Evolutionary conservation across 2,329 filamentous ascomycete species (phyloP).

Genomic region (Dothistroma pini): DNA sequence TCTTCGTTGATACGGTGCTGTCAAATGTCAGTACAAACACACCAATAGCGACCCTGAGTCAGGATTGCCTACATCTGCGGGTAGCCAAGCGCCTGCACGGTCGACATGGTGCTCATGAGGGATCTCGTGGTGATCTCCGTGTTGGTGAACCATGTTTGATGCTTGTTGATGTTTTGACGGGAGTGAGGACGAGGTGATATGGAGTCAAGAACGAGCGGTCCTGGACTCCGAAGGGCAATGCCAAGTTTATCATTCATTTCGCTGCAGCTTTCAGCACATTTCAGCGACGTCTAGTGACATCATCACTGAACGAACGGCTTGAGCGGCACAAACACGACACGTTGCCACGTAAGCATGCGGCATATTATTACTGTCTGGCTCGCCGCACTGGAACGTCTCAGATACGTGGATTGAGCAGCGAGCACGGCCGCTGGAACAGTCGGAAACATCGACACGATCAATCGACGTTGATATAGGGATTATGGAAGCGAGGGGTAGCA

Average conservation of each 20-base stretch:
- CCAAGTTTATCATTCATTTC: not conserved
- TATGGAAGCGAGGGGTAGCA: too few species aligned
- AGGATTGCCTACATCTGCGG: constrained; percentile 30
- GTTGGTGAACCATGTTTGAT: constrained; percentile 28
- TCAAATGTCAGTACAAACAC: constrained; percentile 20
- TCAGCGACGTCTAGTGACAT: not conserved
- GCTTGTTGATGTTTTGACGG: not conserved
- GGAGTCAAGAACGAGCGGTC: not conserved
- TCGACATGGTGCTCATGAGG: constrained; percentile 45
- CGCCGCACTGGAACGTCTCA: too few species aligned
- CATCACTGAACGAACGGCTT: not conserved
- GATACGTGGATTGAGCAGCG: too few species aligned
- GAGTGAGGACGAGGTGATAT: not conserved
- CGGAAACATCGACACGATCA: too few species aligned
- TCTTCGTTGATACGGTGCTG: constrained; percentile 60
- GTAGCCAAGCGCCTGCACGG: constrained; percentile 60
- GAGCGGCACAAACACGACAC: not conserved
- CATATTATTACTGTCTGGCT: too few species aligned
- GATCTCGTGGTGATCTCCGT: constrained; percentile 49
- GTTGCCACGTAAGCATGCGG: too few species aligned
- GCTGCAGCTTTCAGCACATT: not conserved
- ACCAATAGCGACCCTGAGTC: too few species aligned
- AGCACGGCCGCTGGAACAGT: too few species aligned
- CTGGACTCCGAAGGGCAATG: not conserved
- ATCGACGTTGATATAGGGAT: too few species aligned